Percentiles rank a stretch among this genome's conserved stretches.
Conservation (phyloP, 2,329 filamentous ascomycete genomes). For the Botrytis paeoniae region DNA sequence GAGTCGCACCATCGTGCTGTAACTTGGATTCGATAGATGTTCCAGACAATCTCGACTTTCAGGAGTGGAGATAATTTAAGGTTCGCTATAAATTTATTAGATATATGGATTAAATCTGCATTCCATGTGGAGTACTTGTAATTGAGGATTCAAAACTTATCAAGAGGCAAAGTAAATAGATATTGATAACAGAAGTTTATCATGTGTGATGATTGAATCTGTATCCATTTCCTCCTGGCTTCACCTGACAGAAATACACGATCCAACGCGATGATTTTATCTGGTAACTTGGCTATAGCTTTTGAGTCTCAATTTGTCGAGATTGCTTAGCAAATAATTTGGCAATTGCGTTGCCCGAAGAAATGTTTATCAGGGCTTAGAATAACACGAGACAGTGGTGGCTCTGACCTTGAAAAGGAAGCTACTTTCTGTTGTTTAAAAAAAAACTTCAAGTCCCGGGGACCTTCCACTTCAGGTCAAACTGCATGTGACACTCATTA, state of each 20-base stretch:
- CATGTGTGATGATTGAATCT: neutral
- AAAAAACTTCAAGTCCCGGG: neutral
- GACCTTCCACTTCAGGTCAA: neutral
- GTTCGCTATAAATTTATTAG: neutral
- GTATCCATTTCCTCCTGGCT: neutral
- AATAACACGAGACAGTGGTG: neutral
- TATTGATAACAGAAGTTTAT: neutral
- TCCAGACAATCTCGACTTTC: neutral
- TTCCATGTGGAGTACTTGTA: neutral
- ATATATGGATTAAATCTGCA: neutral
- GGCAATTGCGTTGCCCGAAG: neutral
- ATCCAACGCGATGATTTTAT: neutral
- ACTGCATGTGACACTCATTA: neutral
- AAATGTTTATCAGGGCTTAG: neutral
- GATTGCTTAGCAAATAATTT: neutral
- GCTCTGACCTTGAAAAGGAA: neutral
- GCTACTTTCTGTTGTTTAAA: neutral
- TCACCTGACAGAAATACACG: neutral
- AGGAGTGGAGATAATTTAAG: neutral
- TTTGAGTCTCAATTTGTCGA: neutral
- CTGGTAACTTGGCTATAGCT: neutral
- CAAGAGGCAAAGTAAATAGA: neutral
- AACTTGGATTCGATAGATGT: neutral
- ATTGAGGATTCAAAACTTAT: neutral
- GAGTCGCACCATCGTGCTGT: neutral